phyloP scores from a whole-genome alignment of 2,329 filamentous ascomycete genomes.

The Ascochyta pisi region DNA sequence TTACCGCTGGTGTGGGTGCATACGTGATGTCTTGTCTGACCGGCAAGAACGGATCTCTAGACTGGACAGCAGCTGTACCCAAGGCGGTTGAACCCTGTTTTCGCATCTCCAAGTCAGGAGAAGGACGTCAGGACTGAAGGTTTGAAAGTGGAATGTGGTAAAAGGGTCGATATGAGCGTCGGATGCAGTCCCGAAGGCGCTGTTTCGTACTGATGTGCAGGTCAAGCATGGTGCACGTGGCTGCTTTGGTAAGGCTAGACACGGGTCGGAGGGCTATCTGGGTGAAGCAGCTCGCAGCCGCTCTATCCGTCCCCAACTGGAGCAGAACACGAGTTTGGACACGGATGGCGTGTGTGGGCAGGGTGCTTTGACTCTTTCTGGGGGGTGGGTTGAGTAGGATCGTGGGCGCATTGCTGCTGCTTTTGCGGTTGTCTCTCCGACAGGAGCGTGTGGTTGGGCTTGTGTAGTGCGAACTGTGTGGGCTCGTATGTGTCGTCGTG shows the following conservation, averaged over 20 bases:
- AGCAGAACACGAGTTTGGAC: slow-evolving; percentile 4
- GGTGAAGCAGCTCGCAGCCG: slow-evolving; percentile 5
- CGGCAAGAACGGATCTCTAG: slow-evolving; percentile 1
- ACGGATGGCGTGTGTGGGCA: background rate
- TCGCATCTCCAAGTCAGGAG: background rate
- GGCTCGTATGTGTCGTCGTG: background rate
- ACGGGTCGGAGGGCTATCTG: background rate
- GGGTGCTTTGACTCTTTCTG: background rate
- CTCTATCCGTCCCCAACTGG: slow-evolving; percentile 9
- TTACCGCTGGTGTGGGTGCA: slow-evolving; percentile 3
- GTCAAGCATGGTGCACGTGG: slow-evolving; percentile 7
- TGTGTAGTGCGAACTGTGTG: background rate
- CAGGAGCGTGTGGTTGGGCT: background rate
- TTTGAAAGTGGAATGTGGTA: background rate
- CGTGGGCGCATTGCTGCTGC: background rate
- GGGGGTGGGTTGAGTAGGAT: background rate
- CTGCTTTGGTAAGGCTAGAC: background rate
- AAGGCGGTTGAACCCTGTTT: slow-evolving; percentile 1
- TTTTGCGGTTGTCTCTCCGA: background rate
- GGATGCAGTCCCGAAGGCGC: background rate
- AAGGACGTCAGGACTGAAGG: slow-evolving; percentile 1
- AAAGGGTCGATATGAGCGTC: background rate
- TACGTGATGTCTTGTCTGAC: background rate
- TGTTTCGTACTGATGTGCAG: slow-evolving; percentile 1
- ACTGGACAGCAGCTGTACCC: background rate